phyloP scores from a whole-genome alignment of 176 grass and related monocot species.

The Raddia distichophylla region DNA sequence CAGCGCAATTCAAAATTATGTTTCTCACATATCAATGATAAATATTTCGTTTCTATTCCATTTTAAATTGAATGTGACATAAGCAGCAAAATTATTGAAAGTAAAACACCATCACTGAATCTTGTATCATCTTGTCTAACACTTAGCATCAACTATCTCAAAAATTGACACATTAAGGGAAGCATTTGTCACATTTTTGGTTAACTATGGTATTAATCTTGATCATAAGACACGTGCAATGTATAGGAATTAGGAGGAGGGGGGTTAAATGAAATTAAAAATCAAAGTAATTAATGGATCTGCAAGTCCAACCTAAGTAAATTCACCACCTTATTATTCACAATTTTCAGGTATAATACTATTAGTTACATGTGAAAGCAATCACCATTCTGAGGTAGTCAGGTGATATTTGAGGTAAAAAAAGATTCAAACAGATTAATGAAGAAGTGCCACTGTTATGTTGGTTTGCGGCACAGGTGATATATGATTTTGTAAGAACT shows the following conservation, averaged over 20 bases:
- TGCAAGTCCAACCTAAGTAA: neutral
- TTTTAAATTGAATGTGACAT: constrained; percentile 18
- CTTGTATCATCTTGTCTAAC: neutral
- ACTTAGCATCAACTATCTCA: constrained; percentile 2
- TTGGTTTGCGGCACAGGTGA: neutral
- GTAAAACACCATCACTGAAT: neutral
- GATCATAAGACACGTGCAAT: neutral
- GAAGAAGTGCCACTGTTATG: neutral
- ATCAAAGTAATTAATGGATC: neutral
- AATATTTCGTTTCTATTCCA: neutral
- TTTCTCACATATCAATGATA: constrained; percentile 4
- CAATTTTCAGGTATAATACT: neutral
- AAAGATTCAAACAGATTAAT: constrained; percentile 16
- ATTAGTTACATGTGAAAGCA: neutral
- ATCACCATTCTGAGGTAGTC: neutral
- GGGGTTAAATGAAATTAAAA: neutral
- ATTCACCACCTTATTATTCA: neutral
- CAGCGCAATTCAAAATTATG: constrained; percentile 39
- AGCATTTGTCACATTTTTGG: neutral
- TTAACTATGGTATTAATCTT: constrained; percentile 2
- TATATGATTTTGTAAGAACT: constrained; percentile 19
- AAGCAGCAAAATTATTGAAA: constrained; percentile 17
- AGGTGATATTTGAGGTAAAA: neutral
- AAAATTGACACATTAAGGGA: constrained; percentile 1
- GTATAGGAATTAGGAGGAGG: neutral